Percentiles rank a stretch among this genome's conserved stretches.
These are phyloP conservation scores for Aspergillus neoniger DNA, from an alignment of 2,329 filamentous ascomycete genomes.

Conservation along the genomic window DNA sequence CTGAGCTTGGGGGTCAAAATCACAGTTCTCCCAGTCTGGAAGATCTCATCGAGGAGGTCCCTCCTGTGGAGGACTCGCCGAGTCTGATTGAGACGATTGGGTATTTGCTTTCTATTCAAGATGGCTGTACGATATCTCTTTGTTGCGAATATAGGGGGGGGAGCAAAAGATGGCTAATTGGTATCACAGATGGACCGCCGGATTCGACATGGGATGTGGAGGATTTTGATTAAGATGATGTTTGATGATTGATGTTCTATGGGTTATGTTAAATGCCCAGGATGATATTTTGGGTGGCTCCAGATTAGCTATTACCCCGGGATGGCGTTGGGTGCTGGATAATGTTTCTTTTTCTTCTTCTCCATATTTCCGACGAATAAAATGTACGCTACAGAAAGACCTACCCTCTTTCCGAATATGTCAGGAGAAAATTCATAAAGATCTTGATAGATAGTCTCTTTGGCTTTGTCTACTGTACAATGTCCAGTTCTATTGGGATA, in stretches of 20 bases:
- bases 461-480: neutral
- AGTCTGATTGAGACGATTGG: neutral
- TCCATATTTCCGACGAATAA: too few relatives aligned
- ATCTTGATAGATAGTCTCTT: neutral
- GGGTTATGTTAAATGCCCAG: neutral
- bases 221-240: neutral
- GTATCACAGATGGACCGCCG: neutral
- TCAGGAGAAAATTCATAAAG: too few relatives aligned
- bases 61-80: neutral
- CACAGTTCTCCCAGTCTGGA: neutral
- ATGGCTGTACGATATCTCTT: neutral
- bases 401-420: too few relatives aligned
- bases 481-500: neutral
- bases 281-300: neutral
- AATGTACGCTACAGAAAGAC: too few relatives aligned
- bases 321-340: neutral
- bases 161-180: neutral
- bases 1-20: neutral
- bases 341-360: neutral
- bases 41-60: neutral
- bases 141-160: neutral
- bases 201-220: conserved; percentile 1
- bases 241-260: neutral
- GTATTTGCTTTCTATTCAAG: conserved; percentile 1
- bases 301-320: neutral